phyloP scores from a whole-genome alignment of 371 early-diverging fungal genomes.

The Saksenaea oblongispora region DNA sequence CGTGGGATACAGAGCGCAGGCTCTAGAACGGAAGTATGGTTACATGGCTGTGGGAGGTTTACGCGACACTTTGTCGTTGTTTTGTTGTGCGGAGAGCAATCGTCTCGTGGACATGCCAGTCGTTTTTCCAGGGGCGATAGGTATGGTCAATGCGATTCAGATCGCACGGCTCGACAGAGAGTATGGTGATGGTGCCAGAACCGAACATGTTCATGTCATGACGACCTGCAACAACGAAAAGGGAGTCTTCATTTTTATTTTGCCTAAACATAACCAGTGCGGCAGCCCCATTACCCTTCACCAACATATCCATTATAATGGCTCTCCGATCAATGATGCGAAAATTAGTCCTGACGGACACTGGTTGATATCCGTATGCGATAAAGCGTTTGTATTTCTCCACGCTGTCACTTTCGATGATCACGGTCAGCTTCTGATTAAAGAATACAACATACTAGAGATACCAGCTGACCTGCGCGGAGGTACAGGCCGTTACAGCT shows the following conservation, averaged over 20 bases:
- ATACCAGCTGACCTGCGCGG: conserved; percentile 14
- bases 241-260: conserved; percentile 38
- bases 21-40: conserved; percentile 53
- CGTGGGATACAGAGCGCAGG: conserved; percentile 35
- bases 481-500: conserved; percentile 18
- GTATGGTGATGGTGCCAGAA: background rate
- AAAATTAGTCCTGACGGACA: conserved; percentile 51
- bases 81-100: conserved; percentile 20
- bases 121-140: background rate
- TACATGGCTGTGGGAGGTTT: conserved; percentile 56
- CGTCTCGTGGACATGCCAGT: background rate
- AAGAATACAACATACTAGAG: conserved; percentile 9
- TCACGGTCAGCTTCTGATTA: conserved; percentile 6
- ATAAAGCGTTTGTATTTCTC: conserved; percentile 37
- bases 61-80: conserved; percentile 48
- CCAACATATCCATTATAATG: conserved; percentile 42
- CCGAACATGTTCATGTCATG: conserved; percentile 19
- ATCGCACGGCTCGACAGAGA: conserved; percentile 13
- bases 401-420: background rate
- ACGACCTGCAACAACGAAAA: conserved; percentile 49
- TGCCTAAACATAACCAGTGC: conserved; percentile 30
- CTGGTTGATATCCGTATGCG: conserved; percentile 54
- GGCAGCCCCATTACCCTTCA: background rate
- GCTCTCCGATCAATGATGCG: conserved; percentile 55
- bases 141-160: conserved; percentile 55